phyloP scores from a whole-genome alignment of 2,329 filamentous ascomycete genomes.

The Aspergillus novoparasiticus region DNA sequence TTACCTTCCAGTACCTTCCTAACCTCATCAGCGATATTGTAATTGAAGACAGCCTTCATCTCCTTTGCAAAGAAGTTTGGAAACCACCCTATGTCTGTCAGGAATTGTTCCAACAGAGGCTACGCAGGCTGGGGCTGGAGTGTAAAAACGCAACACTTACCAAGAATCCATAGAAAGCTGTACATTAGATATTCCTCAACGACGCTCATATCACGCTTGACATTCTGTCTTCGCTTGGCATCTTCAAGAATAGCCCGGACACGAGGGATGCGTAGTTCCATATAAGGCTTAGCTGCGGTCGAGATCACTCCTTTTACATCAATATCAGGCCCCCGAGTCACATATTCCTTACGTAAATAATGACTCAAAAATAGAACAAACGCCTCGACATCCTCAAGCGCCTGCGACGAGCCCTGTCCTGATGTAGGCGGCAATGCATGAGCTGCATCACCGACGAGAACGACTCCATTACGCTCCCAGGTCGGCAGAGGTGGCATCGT shows the following conservation, averaged over 20 bases:
- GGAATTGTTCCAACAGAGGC: not conserved
- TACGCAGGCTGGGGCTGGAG: too few relatives aligned
- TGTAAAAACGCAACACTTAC: constrained; percentile 21
- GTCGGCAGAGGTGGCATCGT: constrained; percentile 50
- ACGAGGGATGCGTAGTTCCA: constrained; percentile 37
- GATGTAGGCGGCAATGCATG: constrained; percentile 58
- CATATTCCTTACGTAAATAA: constrained; percentile 23
- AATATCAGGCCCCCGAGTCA: not conserved
- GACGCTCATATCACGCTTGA: constrained; percentile 37
- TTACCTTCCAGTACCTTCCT: constrained; percentile 10
- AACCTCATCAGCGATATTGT: constrained; percentile 30
- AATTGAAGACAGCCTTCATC: constrained; percentile 23
- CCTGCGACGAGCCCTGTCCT: constrained; percentile 59
- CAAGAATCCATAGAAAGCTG: constrained; percentile 37
- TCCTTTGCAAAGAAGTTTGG: constrained; percentile 20
- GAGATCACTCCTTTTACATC: constrained; percentile 26
- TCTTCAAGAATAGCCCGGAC: constrained; percentile 36
- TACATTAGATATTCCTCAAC: constrained; percentile 44
- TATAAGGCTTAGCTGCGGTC: constrained; percentile 34
- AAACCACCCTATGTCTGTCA: constrained; percentile 26
- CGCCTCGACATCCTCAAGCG: constrained; percentile 57
- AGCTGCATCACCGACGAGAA: constrained; percentile 60
- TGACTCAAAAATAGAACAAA: constrained; percentile 47
- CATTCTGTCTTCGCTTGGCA: constrained; percentile 35
- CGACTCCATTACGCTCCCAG: constrained; percentile 52